Evolutionary conservation across 371 early-diverging fungal species (phyloP), one percentile per base, ranked within the genome.

Genomic region (Mycotypha africana): DNA sequence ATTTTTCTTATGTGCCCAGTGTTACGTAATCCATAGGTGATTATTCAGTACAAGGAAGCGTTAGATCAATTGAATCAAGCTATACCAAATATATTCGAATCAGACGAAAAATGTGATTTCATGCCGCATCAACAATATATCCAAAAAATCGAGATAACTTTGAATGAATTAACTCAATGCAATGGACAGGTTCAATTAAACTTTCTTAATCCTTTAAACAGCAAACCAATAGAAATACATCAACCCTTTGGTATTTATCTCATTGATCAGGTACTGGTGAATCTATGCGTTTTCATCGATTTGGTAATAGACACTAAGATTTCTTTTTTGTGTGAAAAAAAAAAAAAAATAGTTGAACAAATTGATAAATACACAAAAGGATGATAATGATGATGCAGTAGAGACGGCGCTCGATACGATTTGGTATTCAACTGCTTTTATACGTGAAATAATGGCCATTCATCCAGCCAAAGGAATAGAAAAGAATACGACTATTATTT

Each of bases 231-330:
- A n/a, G 31, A 45, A 2, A 43, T 56, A 0, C 42, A 56, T n/a
- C 66, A 72, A 35, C 15, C 36, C 4, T 69, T 69, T 52, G 74
- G 70, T 3, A 7, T 73, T 0, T 73, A 73, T 53, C 19, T 73
- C 11, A 60, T 69, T 20, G 67, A 73, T 53, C 73, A 72, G 53
- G 69, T 65, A 44, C 31, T 40, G 4, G 10, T 0, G 4, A 10
- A 9, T 38, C 21, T 28, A 25, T 26, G 11, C 30, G 6, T 28
- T n/a, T n/a, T n/a, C n/a, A n/a, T n/a, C n/a, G n/a, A n/a, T n/a
- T n/a, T n/a, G n/a, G n/a, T n/a, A n/a, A n/a, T n/a, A n/a, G n/a
- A n/a, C n/a, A n/a, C n/a, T n/a, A n/a, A n/a, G n/a, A n/a, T n/a
- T n/a, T n/a, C n/a, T n/a, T n/a, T n/a, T 28, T 5, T 28, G 8